Conservation (phyloP, 2,329 filamentous ascomycete species). For the Acephala macrosclerotiorum region DNA sequence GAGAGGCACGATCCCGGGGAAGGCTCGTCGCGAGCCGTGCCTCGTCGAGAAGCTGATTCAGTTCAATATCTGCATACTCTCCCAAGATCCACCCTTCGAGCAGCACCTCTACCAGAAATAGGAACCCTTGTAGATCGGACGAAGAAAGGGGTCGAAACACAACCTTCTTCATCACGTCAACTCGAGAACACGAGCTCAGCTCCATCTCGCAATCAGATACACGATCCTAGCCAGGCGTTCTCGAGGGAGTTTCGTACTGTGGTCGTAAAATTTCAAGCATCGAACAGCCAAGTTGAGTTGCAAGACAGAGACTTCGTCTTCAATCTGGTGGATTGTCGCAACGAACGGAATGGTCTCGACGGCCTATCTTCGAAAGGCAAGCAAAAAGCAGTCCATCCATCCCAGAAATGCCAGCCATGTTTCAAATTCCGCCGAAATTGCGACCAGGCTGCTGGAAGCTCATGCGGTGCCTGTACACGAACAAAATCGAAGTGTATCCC, state of each 20-base stretch:
- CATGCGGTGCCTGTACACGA: background rate
- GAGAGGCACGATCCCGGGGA: background rate
- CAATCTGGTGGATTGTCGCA: background rate
- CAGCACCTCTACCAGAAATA: background rate
- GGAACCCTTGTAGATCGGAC: background rate
- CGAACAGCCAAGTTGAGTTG: background rate
- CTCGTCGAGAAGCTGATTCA: background rate
- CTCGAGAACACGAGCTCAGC: background rate
- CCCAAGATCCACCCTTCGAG: background rate
- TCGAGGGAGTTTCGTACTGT: background rate
- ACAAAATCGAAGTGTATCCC: background rate
- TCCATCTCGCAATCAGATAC: background rate
- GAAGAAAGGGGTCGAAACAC: background rate
- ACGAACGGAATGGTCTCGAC: slow-evolving; percentile 5
- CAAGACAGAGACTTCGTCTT: background rate
- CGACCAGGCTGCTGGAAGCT: background rate
- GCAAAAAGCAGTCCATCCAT: background rate
- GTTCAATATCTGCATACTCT: background rate
- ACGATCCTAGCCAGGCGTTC: background rate
- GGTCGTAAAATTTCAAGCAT: background rate
- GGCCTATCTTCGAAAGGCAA: background rate
- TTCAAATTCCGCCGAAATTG: slow-evolving; percentile 1
- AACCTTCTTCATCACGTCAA: background rate
- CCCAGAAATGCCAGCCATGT: background rate
- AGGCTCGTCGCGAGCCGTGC: background rate